Evolutionary conservation across 1,284 basidiomycete species (phyloP).

Genomic region (Cryptococcus wingfieldii): DNA sequence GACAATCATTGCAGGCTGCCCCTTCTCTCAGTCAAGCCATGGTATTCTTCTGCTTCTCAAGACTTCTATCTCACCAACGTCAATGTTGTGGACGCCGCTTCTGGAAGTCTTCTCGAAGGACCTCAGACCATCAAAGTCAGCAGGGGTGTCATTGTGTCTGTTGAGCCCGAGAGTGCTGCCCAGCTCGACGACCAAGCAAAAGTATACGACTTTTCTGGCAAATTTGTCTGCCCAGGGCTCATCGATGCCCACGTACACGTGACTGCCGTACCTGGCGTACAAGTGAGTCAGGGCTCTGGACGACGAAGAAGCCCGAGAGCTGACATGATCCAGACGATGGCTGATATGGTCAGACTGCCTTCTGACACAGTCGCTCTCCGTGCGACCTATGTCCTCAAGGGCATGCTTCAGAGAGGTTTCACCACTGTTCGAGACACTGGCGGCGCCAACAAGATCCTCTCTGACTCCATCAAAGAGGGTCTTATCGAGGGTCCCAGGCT

Average conservation of each 20-base stretch:
- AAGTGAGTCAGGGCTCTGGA: constrained; percentile 2
- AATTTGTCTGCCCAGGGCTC: constrained; percentile 49
- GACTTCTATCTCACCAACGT: constrained; percentile 1
- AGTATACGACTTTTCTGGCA: constrained; percentile 44
- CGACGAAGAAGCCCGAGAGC: background rate
- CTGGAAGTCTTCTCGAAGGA: constrained; percentile 26
- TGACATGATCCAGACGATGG: constrained; percentile 17
- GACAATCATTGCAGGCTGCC: background rate
- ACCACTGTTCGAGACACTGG: constrained; percentile 55
- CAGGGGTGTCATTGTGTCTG: constrained; percentile 35
- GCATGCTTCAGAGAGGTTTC: constrained; percentile 53
- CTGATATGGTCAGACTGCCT: constrained; percentile 44
- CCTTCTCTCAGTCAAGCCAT: background rate
- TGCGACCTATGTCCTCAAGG: constrained; percentile 50
- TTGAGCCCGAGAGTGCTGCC: constrained; percentile 11
- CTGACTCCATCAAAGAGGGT: constrained; percentile 51
- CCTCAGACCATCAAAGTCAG: constrained; percentile 43
- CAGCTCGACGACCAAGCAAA: constrained; percentile 26
- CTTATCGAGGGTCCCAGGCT: constrained; percentile 51
- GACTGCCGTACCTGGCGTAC: constrained; percentile 48
- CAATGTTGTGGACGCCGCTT: constrained; percentile 28
- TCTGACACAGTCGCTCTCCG: constrained; percentile 47
- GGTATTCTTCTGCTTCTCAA: background rate
- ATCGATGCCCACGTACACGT: constrained; percentile 52
- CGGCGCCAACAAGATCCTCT: constrained; percentile 51